phyloP scores from a whole-genome alignment of 106 monocot species.

The Amphibolis antarctica region DNA sequence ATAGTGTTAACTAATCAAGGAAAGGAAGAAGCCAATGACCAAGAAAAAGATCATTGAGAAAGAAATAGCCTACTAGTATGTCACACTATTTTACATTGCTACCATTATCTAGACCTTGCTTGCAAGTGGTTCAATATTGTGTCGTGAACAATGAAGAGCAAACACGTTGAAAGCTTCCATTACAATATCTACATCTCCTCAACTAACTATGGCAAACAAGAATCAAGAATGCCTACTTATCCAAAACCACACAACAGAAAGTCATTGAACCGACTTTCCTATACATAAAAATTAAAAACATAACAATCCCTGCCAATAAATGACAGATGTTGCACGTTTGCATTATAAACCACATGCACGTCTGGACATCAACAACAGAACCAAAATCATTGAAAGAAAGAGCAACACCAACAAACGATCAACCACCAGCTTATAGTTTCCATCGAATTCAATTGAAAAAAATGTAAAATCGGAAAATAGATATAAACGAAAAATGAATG shows the following conservation, averaged over 20 bases:
- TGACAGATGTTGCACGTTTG: background rate
- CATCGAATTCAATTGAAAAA: background rate
- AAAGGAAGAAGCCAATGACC: too few relatives aligned
- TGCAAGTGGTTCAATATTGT: too few relatives aligned
- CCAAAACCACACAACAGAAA: background rate
- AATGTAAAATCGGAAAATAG: background rate
- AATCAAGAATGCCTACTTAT: background rate
- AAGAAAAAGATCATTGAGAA: too few relatives aligned
- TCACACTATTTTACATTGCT: too few relatives aligned
- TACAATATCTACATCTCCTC: background rate
- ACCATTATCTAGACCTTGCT: too few relatives aligned
- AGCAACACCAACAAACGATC: too few relatives aligned
- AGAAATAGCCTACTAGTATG: too few relatives aligned
- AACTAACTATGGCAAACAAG: too few relatives aligned
- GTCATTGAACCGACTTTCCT: background rate
- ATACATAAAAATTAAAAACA: background rate
- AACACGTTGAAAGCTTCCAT: background rate
- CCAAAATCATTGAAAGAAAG: too few relatives aligned
- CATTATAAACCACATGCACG: background rate
- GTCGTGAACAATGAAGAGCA: background rate
- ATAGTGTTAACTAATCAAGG: too few relatives aligned
- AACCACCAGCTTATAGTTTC: too few relatives aligned
- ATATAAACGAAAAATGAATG: background rate
- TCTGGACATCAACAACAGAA: too few relatives aligned
- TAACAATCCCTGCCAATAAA: background rate